Evolutionary conservation across 2,329 filamentous ascomycete species (phyloP), one percentile per base, ranked within the genome.

Genomic region (Emmonsiellopsis sp.): DNA sequence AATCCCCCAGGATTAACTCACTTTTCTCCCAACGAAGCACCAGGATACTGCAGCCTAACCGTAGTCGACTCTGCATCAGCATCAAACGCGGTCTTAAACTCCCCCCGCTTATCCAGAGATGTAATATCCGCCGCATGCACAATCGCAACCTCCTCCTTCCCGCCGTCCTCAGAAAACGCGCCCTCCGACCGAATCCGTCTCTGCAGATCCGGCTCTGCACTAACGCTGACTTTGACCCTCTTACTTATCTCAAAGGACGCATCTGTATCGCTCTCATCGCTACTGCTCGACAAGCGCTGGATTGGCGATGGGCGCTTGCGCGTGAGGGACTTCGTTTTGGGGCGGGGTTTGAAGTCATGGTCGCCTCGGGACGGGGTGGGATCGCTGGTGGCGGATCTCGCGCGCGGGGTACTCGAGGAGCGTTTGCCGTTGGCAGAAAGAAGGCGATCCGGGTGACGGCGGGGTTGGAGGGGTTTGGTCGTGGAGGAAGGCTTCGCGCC

Each of bases 1-100:
- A 44, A 14, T 44, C 42, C 31, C 5, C 45, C 31, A 47, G 45
- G 8, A 36, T 13, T 8, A 49, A 55, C 62, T 51, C 74, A 87
- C 83, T 78, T 82, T 70, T 93, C 88, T 51, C 80, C 79, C 49
- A 78, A 77, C 53, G 82, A 80, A 57, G 78, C 75, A 67, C 88
- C 91, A 8, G 93, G 92, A 69, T 97, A 97, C 68, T 93, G 87
- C 60, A 97, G 73, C 64, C 84, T 75, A 55, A 94, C 80, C 9
- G 74, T 69, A 32, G 68, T 64, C 17, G 74, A 68, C 47, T 72
- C 69, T 5, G n/a, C 33, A 21, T 33, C 33, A 27, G 3, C n/a
- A 10, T 72, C 71, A 60, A 77, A 79, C 27, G 75, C 78, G 31
- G 74, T 72, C 57, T 73, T 76, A 65, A 77, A 83, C 58, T 78